Percentiles rank a stretch among this genome's conserved stretches.
These are phyloP conservation scores for Arachnopeziza araneosa DNA, from an alignment of 2,329 filamentous ascomycete genomes.

Conservation along the genomic window DNA sequence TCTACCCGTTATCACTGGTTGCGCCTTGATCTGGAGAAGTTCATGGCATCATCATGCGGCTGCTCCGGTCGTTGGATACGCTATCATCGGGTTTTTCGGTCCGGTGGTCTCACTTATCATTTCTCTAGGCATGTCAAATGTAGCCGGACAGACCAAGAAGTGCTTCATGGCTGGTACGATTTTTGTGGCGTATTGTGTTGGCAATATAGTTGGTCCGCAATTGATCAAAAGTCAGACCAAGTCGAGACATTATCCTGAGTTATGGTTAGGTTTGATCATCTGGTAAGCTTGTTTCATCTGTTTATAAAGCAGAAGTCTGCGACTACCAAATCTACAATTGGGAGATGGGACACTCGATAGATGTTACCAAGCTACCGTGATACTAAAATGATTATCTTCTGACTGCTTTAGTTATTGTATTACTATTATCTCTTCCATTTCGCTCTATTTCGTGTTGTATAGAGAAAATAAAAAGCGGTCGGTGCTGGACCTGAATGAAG, in stretches of 20 bases:
- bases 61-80: conserved; percentile 64
- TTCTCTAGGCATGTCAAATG: conserved; percentile 57
- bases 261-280: too few relatives aligned
- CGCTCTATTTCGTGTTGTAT: conserved; percentile 53
- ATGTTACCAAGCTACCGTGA: too few relatives aligned
- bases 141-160: conserved; percentile 73
- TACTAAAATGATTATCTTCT: conserved; percentile 37
- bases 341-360: too few relatives aligned
- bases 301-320: too few relatives aligned
- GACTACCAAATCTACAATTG: too few relatives aligned
- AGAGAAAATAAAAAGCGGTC: conserved; percentile 43
- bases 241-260: conserved; percentile 59
- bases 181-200: conserved; percentile 70
- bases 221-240: conserved; percentile 63
- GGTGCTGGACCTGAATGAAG: conserved; percentile 46
- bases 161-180: conserved; percentile 68
- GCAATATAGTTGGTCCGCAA: conserved; percentile 72
- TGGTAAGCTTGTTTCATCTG: too few relatives aligned
- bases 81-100: conserved; percentile 67
- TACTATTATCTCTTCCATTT: conserved; percentile 51
- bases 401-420: conserved; percentile 53
- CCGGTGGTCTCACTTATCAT: conserved; percentile 61
- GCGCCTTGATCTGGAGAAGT: conserved; percentile 68
- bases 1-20: conserved; percentile 69
- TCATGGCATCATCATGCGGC: conserved; percentile 58